Base-by-base conservation (phyloP, 2,329 filamentous ascomycete genomes). In the Bipolaris cookei region DNA sequence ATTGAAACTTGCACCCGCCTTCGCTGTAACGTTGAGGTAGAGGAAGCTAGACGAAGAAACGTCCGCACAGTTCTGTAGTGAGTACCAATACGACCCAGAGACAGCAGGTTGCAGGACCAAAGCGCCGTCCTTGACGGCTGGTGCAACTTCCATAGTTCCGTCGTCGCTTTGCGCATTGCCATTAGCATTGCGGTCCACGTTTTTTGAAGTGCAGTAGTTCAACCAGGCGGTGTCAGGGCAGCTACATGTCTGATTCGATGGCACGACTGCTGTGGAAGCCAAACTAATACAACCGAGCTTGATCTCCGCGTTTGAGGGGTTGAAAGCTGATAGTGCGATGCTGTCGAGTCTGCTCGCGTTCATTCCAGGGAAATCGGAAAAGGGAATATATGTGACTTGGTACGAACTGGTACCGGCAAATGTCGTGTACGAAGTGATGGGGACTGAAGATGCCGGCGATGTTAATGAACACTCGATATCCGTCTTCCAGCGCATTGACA, bases 81-180 rank as follows among this genome's bases (percentile, higher is more conserved):
- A 57, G 54, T 57, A 57, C 54, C 54, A 57, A 8, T 57, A 57
- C 1, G 54, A 57, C 18, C 54, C 54, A 8, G 54, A 44, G 2
- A 57, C 7, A 10, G 28, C 35, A 11, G 54, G 54, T 38, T 57
- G 54, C 3, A 57, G 44, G 3, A 54, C 49, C 3, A 57, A 14
- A 28, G 49, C 54, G 3, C 50, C 50, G 5, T 57, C n/a, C 1
- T 21, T 44, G 14, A 57, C 35, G 11, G 30, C 11, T 2, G 54
- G 54, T 10, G 50, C 50, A 10, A 37, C 23, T 7, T 38, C 49
- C 54, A 57, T 57, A 8, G 54, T 57, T 6, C 54, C 54, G 38
- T 57, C 54, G 32, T 57, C 54, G 43, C 54, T 57, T 13, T 57
- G 54, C 4, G 35, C 23, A 32, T 38, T 13, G n/a, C 54, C 54